Evolutionary conservation across 2,329 filamentous ascomycete species (phyloP).

Genomic region (Aspergillus clavatus): DNA sequence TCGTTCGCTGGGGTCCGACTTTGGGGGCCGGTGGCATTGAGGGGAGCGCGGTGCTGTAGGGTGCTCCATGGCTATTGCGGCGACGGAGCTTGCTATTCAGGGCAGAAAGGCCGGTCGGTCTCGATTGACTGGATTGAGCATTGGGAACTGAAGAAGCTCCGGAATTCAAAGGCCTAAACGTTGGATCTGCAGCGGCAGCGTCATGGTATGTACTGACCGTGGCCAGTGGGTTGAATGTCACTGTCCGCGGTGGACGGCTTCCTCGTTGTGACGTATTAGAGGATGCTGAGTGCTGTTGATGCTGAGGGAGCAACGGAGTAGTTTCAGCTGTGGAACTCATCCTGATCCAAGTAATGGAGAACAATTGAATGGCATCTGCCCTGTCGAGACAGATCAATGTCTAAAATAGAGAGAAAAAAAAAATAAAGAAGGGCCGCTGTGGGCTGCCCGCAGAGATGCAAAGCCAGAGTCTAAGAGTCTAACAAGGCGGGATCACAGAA

Average conservation of each 20-base stretch:
- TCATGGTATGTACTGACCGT: slow-evolving; percentile 43
- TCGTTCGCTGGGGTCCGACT: slow-evolving; percentile 90
- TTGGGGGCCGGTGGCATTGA: slow-evolving; percentile 53
- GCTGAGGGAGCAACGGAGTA: slow-evolving; percentile 39
- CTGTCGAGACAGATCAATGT: slow-evolving; percentile 11
- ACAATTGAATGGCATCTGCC: slow-evolving; percentile 12
- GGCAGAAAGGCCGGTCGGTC: slow-evolving; percentile 64
- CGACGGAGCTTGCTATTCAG: slow-evolving; percentile 84
- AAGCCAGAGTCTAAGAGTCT: not conserved
- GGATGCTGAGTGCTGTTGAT: slow-evolving; percentile 22
- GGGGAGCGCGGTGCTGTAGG: slow-evolving; percentile 40
- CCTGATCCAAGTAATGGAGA: slow-evolving; percentile 7
- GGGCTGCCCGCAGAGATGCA: not conserved
- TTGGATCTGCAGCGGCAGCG: slow-evolving; percentile 37
- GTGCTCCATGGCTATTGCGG: slow-evolving; percentile 73
- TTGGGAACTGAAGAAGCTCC: slow-evolving; percentile 35
- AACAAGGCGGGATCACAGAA: slow-evolving; percentile 7
- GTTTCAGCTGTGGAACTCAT: slow-evolving; percentile 40
- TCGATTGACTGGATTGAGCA: slow-evolving; percentile 23
- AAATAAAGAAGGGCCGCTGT: not conserved
- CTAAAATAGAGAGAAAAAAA: slow-evolving; percentile 7
- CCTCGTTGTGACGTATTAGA: slow-evolving; percentile 38
- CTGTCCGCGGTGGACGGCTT: slow-evolving; percentile 38
- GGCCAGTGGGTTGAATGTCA: slow-evolving; percentile 46
- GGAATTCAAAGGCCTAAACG: slow-evolving; percentile 39